Evolutionary conservation across 306 rosid genomes (phyloP), one percentile per base, ranked within the genome.

Genomic region (Trifolium fragiferum): DNA sequence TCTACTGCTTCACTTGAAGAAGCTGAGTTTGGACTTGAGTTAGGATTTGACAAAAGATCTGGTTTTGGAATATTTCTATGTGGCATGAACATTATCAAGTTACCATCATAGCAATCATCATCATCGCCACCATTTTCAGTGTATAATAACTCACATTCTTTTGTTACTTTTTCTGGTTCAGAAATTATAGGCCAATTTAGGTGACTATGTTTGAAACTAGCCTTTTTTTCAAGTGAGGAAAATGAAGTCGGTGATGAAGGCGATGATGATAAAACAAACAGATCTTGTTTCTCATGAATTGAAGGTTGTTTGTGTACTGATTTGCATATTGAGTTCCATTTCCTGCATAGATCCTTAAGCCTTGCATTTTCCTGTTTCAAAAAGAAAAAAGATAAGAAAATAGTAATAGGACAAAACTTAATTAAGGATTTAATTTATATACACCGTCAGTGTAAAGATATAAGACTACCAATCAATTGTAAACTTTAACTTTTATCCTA

Each of bases 1-100:
- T 90, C 96, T 51, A 82, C 40, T 74, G 86, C 89, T 68, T 92
- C 96, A 74, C 98, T 92, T 19, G 98, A 89, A 60, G 96, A 92
- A 25, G 97, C 96, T 20, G 96, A 92, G 76, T 92, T 92, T 2
- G 98, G 98, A 63, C 96, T 90, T 0, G 98, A 92, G 75, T 92
- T 92, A 0, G 98, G 96, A 70, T 90, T 92, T 43, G 96, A 92
- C 51, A 92, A 77, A 40, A 92, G 96, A 7, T 88, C 96, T 7
- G 98, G 98, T n/a, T 87, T 92, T 12, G 86, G 81, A 32, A 69
- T 80, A 77, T 75, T 70, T 44, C 73, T 72, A 3, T 75, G 79
- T 40, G 90, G 87, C 74, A 83, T 84, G 84, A 86, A 77, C 84
- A 80, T 74, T 66, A 84, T 87, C 10, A 89, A 68, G 83, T 81